Evolutionary conservation across 176 grass and related monocot species (phyloP), one percentile per base, ranked within the genome.

Genomic region (Elymus sibiricus): DNA sequence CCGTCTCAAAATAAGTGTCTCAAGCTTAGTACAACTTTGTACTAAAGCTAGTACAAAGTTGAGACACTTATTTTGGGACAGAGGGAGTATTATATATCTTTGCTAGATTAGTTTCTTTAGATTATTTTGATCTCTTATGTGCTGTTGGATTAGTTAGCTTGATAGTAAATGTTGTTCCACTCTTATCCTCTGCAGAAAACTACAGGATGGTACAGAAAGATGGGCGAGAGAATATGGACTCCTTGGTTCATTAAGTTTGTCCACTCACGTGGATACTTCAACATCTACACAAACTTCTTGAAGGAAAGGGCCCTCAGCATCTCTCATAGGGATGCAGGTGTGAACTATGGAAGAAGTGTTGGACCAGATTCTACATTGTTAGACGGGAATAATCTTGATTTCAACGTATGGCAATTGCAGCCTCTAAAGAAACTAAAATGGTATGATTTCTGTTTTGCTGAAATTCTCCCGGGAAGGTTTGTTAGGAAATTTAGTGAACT

Each of bases 211-310:
- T 99, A 94, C 82, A 94, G 94, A 81, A 99, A 90, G 85, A 91
- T 99, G 90, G 94, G 97, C 22, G 97, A 99, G 47, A 94, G 88
- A 92, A 99, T 96, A 91, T 99, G 97, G 94, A 99, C 97, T 6
- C 97, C 97, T 75, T 99, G 97, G 94, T 99, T 94, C 88, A 90
- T 99, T 79, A 99, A 96, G 90, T 99, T 94, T 89, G 85, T 96
- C 39, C 94, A 99, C 75, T 85, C 94, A 81, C 89, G 80, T 85
- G 90, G 92, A 83, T 96, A 96, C 82, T 96, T 94, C 87, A 99
- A 99, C 82, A 92, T 99, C 42, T 99, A 94, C 76, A 99, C 97
- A 82, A 94, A 96, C 62, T 96, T 99, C 65, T 77, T 86, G 42
- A 90, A 87, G 76, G 90, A 99, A 89, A 91, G 92, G 76, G 97